Conservation (phyloP, 148 eudicot genomes). For the Chenopodium berlandieri region DNA sequence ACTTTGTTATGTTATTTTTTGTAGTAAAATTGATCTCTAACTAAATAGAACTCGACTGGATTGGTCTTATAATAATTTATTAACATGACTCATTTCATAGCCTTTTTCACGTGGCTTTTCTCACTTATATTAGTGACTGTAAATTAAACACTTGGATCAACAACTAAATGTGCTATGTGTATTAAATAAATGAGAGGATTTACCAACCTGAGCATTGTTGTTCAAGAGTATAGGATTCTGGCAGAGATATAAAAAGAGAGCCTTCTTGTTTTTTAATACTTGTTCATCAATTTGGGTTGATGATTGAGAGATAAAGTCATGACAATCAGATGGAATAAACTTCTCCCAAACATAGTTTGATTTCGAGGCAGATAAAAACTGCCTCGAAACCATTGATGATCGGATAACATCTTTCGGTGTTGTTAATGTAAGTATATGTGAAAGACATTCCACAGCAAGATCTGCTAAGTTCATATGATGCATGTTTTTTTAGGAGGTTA, state of each 20-base stretch:
- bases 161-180: too few relatives aligned
- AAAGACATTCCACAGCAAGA: slow-evolving; percentile 4
- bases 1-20: too few relatives aligned
- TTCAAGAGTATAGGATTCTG: slow-evolving; percentile 5
- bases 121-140: too few relatives aligned
- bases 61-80: too few relatives aligned
- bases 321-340: slow-evolving; percentile 7
- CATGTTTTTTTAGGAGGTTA: not conserved
- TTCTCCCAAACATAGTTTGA: slow-evolving; percentile 14
- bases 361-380: not conserved
- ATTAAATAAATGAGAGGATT: too few relatives aligned
- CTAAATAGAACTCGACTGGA: too few relatives aligned
- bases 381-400: not conserved
- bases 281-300: not conserved
- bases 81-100: too few relatives aligned
- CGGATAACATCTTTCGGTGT: slow-evolving; percentile 4
- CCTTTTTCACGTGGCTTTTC: too few relatives aligned
- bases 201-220: not conserved
- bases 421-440: not conserved
- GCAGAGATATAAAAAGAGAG: not conserved
- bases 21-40: too few relatives aligned
- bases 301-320: not conserved
- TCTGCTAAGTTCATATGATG: not conserved
- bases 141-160: too few relatives aligned
- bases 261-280: not conserved